Conservation (phyloP, 176 grass and related monocot genomes). For the Echinochloa phyllopogon region DNA sequence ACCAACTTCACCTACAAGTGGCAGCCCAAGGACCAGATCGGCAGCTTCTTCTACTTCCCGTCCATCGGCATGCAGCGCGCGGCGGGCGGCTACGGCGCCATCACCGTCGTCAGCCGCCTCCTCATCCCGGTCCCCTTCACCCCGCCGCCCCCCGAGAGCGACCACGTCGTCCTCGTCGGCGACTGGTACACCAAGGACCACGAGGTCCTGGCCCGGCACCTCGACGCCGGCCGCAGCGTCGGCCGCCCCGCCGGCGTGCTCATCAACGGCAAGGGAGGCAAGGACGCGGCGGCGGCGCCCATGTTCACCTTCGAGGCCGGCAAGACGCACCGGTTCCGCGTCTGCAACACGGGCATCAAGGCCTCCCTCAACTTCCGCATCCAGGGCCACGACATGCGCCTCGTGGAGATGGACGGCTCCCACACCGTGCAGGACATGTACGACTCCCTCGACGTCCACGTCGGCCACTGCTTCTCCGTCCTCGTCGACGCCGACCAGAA, state of each 20-base stretch:
- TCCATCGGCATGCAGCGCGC: constrained; percentile 74
- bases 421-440: constrained; percentile 68
- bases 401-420: constrained; percentile 72
- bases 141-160: constrained; percentile 47
- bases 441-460: constrained; percentile 68
- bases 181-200: constrained; percentile 88
- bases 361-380: constrained; percentile 87
- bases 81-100: constrained; percentile 66
- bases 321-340: constrained; percentile 65
- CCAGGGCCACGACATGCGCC: constrained; percentile 70
- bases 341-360: constrained; percentile 73
- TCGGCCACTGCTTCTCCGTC: constrained; percentile 71
- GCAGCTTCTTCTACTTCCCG: constrained; percentile 93
- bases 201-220: constrained; percentile 38
- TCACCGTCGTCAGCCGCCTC: constrained; percentile 73
- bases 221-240: constrained; percentile 53
- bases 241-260: constrained; percentile 55
- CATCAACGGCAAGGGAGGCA: constrained; percentile 63
- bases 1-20: constrained; percentile 82
- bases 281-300: not conserved
- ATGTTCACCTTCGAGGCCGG: constrained; percentile 71
- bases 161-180: constrained; percentile 60
- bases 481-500: constrained; percentile 67
- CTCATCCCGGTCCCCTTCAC: constrained; percentile 80
- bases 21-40: constrained; percentile 96